Percentiles rank a stretch among this genome's conserved stretches.
These are phyloP conservation scores for Neopestalotiopsis sp. DNA, from an alignment of 2,329 filamentous ascomycete species.

Conservation along the genomic window DNA sequence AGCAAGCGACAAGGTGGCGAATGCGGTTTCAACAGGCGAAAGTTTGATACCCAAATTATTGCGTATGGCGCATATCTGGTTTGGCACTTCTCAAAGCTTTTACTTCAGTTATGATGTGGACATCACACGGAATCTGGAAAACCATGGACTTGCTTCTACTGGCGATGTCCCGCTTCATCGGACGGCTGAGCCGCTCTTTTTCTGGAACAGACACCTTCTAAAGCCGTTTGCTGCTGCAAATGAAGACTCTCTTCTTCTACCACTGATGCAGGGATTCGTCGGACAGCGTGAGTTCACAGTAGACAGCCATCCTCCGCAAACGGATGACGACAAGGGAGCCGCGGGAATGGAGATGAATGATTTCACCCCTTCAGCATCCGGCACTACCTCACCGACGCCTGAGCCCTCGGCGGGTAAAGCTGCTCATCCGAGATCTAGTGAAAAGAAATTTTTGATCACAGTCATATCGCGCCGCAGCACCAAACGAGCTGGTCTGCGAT, in stretches of 20 bases:
- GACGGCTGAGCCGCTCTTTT: conserved; percentile 78
- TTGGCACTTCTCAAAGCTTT: conserved; percentile 83
- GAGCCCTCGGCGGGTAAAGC: conserved; percentile 32
- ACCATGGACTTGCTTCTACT: conserved; percentile 40
- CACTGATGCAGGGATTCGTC: conserved; percentile 92
- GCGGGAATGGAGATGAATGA: conserved; percentile 38
- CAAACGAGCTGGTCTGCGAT: conserved; percentile 85
- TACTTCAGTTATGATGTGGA: conserved; percentile 97
- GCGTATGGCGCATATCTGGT: conserved; percentile 82
- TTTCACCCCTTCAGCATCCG: conserved; percentile 27
- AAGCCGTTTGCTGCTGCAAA: conserved; percentile 76
- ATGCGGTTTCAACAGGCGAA: conserved; percentile 45
- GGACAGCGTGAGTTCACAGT: conserved; percentile 84
- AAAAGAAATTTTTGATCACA: conserved; percentile 77
- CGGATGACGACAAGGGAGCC: conserved; percentile 44
- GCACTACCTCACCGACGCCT: conserved; percentile 23
- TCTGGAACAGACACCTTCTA: conserved; percentile 87
- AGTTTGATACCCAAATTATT: conserved; percentile 82
- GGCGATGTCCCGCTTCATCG: conserved; percentile 68
- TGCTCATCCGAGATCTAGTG: conserved; percentile 46
- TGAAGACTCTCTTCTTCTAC: conserved; percentile 74
- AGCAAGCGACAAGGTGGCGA: conserved; percentile 28
- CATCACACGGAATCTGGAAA: conserved; percentile 72
- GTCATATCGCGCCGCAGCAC: conserved; percentile 88
- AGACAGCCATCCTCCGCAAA: conserved; percentile 64